Evolutionary conservation across 2,329 filamentous ascomycete genomes (phyloP), one percentile per base, ranked within the genome.

Genomic region (Cercospora nicotianae): DNA sequence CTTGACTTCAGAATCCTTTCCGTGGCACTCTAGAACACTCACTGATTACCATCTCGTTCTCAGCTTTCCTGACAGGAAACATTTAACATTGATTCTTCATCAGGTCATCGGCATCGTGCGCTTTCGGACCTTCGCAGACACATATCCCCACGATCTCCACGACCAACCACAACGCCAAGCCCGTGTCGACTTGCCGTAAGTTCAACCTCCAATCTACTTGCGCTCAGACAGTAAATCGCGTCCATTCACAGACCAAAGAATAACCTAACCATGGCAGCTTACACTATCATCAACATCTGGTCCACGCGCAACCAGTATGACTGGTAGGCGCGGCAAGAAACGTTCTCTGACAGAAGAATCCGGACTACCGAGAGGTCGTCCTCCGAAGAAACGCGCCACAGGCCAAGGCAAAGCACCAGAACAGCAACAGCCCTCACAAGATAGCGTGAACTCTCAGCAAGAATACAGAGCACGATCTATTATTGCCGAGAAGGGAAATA

Each of bases 381-480:
- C 53, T 16, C 36, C 51, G 12, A 67, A 67, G 53, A 60, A 58
- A 42, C 64, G 64, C 64, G 64, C 64, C 28, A 60, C 36, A 18
- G 45, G 45, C 20, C 20, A 42, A 28, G 28, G 36, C 60, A 62
- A 28, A 42, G 60, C 13, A 7, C 33, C 36, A 39, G 20, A 62
- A 1, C 60, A 45, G 16, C n/a, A n/a, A n/a, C n/a, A n/a, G n/a
- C n/a, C n/a, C n/a, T n/a, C n/a, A 76, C 69, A n/a, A 39, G 76
- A 71, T n/a, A 67, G 75, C 5, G 55, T 75, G 20, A 73, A 75
- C 67, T 57, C 53, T 33, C 66, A 76, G 2, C 57, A 69, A 26
- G 71, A 73, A 18, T 80, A 74, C 42, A 65, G 64, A 10, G 69
- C 77, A 39, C 69, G 71, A 20, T 70, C 64, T 6, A 80, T 81